A percentile compares a stretch with the other conserved stretches of the same genome.
phyloP scores from a whole-genome alignment of 345 rosid species.

The Draba incana region DNA sequence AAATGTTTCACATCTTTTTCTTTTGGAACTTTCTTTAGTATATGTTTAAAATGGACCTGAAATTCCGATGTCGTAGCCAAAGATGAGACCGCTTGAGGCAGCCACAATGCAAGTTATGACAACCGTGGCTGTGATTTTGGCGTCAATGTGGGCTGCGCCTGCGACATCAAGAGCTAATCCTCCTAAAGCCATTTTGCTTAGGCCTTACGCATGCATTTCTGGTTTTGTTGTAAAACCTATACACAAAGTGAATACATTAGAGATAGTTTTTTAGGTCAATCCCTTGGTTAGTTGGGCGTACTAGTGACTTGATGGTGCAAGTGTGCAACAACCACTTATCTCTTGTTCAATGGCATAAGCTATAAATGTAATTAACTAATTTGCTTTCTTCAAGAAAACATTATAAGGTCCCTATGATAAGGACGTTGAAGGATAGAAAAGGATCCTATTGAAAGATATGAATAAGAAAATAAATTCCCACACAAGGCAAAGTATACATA shows the following conservation, averaged over 20 bases:
- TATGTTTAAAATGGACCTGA: conserved; percentile 51
- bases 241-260: conserved; percentile 13
- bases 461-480: neutral
- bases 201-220: neutral
- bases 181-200: conserved; percentile 54
- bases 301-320: conserved; percentile 30
- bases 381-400: neutral
- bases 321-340: conserved; percentile 27
- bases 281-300: conserved; percentile 28
- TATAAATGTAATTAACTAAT: conserved; percentile 15
- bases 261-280: conserved; percentile 22
- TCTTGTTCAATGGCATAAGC: conserved; percentile 13
- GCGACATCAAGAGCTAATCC: conserved; percentile 46
- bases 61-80: conserved; percentile 86
- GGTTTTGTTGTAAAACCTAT: neutral
- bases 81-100: conserved; percentile 82
- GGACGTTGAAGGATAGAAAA: neutral
- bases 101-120: conserved; percentile 77
- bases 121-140: conserved; percentile 58
- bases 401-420: neutral
- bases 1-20: neutral
- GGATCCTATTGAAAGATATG: neutral
- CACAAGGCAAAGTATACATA: conserved; percentile 6
- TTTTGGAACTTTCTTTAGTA: neutral
- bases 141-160: conserved; percentile 20